Evolutionary conservation across 108 stramenopile species (phyloP), one percentile per base, ranked within the genome.

Genomic region (Hondaea fermentalgiana): DNA sequence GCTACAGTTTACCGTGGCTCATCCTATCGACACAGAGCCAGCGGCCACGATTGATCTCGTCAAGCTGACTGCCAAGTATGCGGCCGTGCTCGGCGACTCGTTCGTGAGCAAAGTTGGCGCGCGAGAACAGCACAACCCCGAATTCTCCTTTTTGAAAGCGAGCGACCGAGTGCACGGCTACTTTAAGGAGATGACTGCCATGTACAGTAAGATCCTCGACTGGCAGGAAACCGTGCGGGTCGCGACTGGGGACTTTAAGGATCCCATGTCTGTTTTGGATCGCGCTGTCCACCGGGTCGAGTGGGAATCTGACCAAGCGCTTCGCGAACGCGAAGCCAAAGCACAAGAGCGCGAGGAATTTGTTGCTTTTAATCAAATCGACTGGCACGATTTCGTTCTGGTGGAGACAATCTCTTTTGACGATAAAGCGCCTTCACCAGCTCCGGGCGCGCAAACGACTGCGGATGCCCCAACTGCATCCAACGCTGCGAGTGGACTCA

Each of bases 231-330:
- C 76, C 16, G 0, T 83, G 4, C 19, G 28, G 8, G 76, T 83
- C 2, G 23, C 28, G 43, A 45, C 45, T 43, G 12, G 25, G 10
- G 49, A 53, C 51, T 83, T 83, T 53, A 83, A 83, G 51, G 76
- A 83, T 23, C 45, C 17, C 6, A n/a, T 83, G 25, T 4, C 45
- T 23, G 23, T 83, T 23, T 28, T 83, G 49, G 76, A 83, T 83
- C 76, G 76, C 28, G 76, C 76, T 12, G 76, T 83, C 43, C 76
- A 83, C 28, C 6, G 76, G n/a, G 76, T 83, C 25, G 76, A 83
- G 76, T 83, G 76, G 76, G 76, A 83, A 23, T 53, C 49, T 8
- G 51, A 83, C 49, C 49, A 83, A 45, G 2, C 45, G 49, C n/a
- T 69, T 6, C 45, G 51, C n/a, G 76, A 83, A 12, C 49, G 76